These are phyloP conservation scores for Chaetomidium leptoderma DNA, from an alignment of 495 filamentous ascomycete species.

Conservation along the genomic window DNA sequence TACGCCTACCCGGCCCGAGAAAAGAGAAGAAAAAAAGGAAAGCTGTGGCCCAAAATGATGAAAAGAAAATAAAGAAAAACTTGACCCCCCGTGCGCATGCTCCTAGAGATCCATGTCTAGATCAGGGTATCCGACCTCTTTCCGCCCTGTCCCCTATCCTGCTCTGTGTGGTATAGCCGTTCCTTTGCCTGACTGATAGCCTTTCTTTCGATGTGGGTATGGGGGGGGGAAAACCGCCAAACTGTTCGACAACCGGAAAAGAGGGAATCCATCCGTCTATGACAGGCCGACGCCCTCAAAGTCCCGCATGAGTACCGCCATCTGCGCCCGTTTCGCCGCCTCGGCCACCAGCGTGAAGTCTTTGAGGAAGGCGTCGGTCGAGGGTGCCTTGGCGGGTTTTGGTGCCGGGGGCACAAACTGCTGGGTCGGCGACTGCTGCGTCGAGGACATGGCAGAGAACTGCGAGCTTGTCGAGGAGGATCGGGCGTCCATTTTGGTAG, in stretches of 20 bases:
- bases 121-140: background rate
- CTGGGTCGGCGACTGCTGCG: slow-evolving; percentile 22
- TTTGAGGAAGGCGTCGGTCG: slow-evolving; percentile 62
- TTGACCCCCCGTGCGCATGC: background rate
- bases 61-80: too few species aligned
- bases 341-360: slow-evolving; percentile 90
- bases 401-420: slow-evolving; percentile 34
- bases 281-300: slow-evolving; percentile 63
- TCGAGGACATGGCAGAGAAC: slow-evolving; percentile 28
- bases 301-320: slow-evolving; percentile 81
- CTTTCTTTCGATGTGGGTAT: too few species aligned
- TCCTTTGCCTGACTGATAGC: background rate
- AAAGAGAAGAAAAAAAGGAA: background rate
- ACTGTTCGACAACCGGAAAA: background rate
- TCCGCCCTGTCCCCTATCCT: too few species aligned
- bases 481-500: slow-evolving; percentile 37
- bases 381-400: slow-evolving; percentile 32
- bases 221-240: background rate
- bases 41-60: background rate
- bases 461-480: slow-evolving; percentile 31
- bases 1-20: background rate
- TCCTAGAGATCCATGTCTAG: background rate
- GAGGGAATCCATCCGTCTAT: slow-evolving; percentile 15
- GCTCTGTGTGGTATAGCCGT: too few species aligned
- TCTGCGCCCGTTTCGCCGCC: slow-evolving; percentile 87